Base-by-base conservation (phyloP, 768 basidiomycete genomes). In the Erythrobasidium yunnanense region DNA sequence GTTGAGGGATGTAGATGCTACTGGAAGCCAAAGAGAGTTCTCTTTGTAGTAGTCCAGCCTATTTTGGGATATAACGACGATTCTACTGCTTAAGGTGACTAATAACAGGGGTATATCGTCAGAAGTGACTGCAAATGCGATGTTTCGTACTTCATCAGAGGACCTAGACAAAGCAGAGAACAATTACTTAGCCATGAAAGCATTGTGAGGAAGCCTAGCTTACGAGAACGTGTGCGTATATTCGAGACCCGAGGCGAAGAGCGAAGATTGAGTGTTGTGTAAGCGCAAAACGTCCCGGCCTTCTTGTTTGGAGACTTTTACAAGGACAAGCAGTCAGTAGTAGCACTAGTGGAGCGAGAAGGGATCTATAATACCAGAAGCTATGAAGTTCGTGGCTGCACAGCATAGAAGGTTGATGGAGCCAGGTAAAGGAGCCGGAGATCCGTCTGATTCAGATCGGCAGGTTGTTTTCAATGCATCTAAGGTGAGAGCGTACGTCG, bases 221-320 rank as follows among this genome's bases (percentile, higher is more conserved):
- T 25, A 60, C 57, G 25, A n/a, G 5, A 60, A 25, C 8, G 5
- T 7, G 6, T 38, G 5, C 5, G 57, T 45, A 27, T 60, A 60
- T 46, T 60, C 57, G 6, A 42, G 38, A 20, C 57, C 57, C 2
- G 34, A 38, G 8, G 57, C 47, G 23, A 60, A 60, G 15, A 60
- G 45, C 4, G 57, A 60, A 8, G 57, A 38, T 47, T 60, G 57
- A 4, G 57, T 60, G 47, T 60, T 60, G 18, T 30, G 7, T 5
- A 60, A 45, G 6, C 17, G 57, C 30, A 60, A 32, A 8, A 27
- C 23, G 15, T 11, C 33, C 17, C 13, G 8, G 4, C 30, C 27
- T 3, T 7, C 30, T 2, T 20, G 2, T 11, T 15, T 13, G 4
- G 33, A 32, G 2, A 55, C 27, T n/a, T n/a, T n/a, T n/a, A n/a